Evolutionary conservation across 129 eudicot genomes (phyloP), one percentile per base, ranked within the genome.

Genomic region (Tagetes erecta): DNA sequence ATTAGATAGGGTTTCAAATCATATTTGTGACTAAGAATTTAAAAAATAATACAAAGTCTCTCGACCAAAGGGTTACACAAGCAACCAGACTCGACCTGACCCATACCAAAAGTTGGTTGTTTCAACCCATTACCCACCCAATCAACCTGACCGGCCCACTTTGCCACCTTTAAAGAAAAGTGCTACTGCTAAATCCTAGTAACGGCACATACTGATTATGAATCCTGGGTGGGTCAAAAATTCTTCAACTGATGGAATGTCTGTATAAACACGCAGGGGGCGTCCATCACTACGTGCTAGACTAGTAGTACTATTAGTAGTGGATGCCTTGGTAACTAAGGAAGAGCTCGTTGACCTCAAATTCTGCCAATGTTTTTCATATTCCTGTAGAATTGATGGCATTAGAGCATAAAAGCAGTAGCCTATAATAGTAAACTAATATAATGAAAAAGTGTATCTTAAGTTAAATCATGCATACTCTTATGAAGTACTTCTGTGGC

Each of bases 211-310:
- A 95, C 99, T 85, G 73, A 88, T 56, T 45, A 56, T 50, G 41
- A 95, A 91, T 67, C 93, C 92, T 10, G 97, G 90, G 71, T 87
- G 96, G 11, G 94, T 86, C 86, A 95, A 70, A 77, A 80, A 67
- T 76, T 95, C 96, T 72, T 91, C 89, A 34, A 95, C 97, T 62
- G 83, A 82, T 67, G 99, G 96, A 33, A 91, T 68, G 72, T 95
- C 99, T 35, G 99, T 82, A 77, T 88, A 95, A 71, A 95, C 97
- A 67, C 84, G 85, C 82, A 95, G 78, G 12, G 84, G 84, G 56
- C 64, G 76, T 68, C 85, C 84, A 77, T 78, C 89, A 47, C 60
- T 55, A 45, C 53, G 85, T 44, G 36, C 73, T 75, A 94, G 73
- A 83, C 97, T 83, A 14, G 33, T 66, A 44, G 49, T 7, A 27